A percentile compares a stretch with the other conserved stretches of the same genome.
Evolutionary conservation across 2,329 filamentous ascomycete genomes (phyloP).

Genomic region (Apiospora kogelbergensis): DNA sequence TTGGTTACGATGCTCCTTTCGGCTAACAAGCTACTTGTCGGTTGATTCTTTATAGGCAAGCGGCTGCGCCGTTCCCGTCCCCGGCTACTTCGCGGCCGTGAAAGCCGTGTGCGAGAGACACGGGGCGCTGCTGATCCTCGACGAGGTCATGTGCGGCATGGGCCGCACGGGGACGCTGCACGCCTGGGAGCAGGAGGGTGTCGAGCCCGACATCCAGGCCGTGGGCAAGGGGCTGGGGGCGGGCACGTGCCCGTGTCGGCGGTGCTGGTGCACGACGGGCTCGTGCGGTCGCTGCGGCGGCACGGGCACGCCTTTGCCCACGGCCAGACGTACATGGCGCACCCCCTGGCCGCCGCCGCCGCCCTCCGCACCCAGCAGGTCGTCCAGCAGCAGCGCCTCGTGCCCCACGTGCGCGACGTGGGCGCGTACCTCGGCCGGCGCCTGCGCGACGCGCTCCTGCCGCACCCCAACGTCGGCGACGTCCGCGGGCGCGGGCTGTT

Average conservation of each 20-base stretch:
- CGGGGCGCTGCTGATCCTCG: not conserved
- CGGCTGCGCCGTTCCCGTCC: slow-evolving; percentile 65
- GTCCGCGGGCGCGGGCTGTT: slow-evolving; percentile 44
- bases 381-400: slow-evolving; percentile 32
- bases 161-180: slow-evolving; percentile 60
- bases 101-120: slow-evolving; percentile 56
- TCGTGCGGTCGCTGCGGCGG: slow-evolving; percentile 33
- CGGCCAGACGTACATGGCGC: slow-evolving; percentile 54
- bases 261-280: slow-evolving; percentile 53
- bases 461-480: slow-evolving; percentile 37
- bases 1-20: too few species aligned
- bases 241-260: slow-evolving; percentile 65
- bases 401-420: slow-evolving; percentile 31
- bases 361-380: slow-evolving; percentile 39
- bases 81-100: slow-evolving; percentile 70
- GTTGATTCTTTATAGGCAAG: slow-evolving; percentile 43
- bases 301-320: slow-evolving; percentile 46
- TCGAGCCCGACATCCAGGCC: slow-evolving; percentile 64
- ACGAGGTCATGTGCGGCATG: slow-evolving; percentile 55
- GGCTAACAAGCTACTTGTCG: too few species aligned
- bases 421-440: slow-evolving; percentile 29
- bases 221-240: slow-evolving; percentile 66
- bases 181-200: slow-evolving; percentile 59
- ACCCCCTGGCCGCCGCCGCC: slow-evolving; percentile 38
- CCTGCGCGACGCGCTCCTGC: slow-evolving; percentile 27